Evolutionary conservation across 2,329 filamentous ascomycete species (phyloP).

Genomic region (Fusarium ramigenum): DNA sequence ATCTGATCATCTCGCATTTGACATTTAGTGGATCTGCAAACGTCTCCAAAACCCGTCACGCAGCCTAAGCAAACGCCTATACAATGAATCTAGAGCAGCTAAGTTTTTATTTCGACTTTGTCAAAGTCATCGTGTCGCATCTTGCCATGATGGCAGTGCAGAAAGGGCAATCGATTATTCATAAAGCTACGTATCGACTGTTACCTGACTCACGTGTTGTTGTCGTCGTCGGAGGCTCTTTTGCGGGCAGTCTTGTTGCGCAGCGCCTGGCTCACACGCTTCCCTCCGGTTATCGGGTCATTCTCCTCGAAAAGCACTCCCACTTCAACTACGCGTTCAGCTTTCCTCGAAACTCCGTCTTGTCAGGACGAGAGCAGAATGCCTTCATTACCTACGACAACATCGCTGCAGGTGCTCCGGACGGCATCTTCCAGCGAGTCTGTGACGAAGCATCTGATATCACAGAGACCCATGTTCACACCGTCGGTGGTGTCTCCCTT

Average conservation of each 20-base stretch:
- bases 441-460: slow-evolving; percentile 9
- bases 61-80: not conserved
- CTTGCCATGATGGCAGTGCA: not conserved
- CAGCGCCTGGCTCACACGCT: slow-evolving; percentile 12
- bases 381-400: slow-evolving; percentile 19
- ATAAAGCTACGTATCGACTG: slow-evolving; percentile 14
- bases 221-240: slow-evolving; percentile 21
- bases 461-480: not conserved
- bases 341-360: slow-evolving; percentile 22
- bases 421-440: slow-evolving; percentile 9
- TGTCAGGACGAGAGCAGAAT: not conserved
- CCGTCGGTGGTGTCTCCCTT: not conserved
- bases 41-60: not conserved
- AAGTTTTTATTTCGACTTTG: not conserved
- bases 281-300: slow-evolving; percentile 17
- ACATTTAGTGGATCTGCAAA: not conserved
- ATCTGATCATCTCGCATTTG: slow-evolving; percentile 8
- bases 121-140: not conserved
- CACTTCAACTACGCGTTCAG: slow-evolving; percentile 27
- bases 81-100: slow-evolving; percentile 3
- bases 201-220: slow-evolving; percentile 14
- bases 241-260: slow-evolving; percentile 11
- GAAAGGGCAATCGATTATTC: not conserved
- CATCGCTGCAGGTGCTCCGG: not conserved
- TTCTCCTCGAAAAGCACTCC: slow-evolving; percentile 28